Evolutionary conservation across 2,329 filamentous ascomycete genomes (phyloP), one percentile per base, ranked within the genome.

Genomic region (Fusarium buxicola): DNA sequence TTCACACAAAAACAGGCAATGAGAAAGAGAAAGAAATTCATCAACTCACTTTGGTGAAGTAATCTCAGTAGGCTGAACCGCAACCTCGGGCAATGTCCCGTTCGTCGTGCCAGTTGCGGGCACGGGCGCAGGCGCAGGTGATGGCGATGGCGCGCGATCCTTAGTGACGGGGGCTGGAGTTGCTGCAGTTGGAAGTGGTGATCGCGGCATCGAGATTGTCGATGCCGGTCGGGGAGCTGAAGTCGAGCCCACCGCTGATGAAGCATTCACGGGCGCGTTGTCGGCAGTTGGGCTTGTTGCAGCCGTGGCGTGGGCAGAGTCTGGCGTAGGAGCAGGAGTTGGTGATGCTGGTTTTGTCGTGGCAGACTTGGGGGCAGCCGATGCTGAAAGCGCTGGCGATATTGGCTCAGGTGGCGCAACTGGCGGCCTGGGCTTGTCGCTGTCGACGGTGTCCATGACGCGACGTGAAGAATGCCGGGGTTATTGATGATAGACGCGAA

Each of bases 371-470:
- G 61, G 56, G 58, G 48, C 55, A 54, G 60, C 55, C 30, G 65
- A 51, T 38, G 63, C 60, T 58, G 69, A 69, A 36, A 66, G 65
- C 31, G 65, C 68, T 52, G 68, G 68, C 47, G 68, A 70, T 63
- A 69, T 69, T 62, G 68, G 68, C 55, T 68, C 65, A 60, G 64
- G 55, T 61, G 69, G 65, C 60, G 66, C 67, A 69, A 63, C 61
- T 31, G 61, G 45, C 53, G 58, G 65, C 60, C 63, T 70, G 58
- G 65, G 63, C 61, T 69, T 67, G 56, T 70, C 68, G 51, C 52
- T 52, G 52, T 68, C 63, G 50, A 53, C 53, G 58, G 49, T 66
- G 54, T 72, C 65, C 65, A 70, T 72, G 58, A 67, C 62, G 59
- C 51, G 55, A 59, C 51, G 55, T 49, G 47, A 53, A 56, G 35